Conservation (phyloP, 2,329 filamentous ascomycete species). For the Neofusicoccum kwambonambiense region DNA sequence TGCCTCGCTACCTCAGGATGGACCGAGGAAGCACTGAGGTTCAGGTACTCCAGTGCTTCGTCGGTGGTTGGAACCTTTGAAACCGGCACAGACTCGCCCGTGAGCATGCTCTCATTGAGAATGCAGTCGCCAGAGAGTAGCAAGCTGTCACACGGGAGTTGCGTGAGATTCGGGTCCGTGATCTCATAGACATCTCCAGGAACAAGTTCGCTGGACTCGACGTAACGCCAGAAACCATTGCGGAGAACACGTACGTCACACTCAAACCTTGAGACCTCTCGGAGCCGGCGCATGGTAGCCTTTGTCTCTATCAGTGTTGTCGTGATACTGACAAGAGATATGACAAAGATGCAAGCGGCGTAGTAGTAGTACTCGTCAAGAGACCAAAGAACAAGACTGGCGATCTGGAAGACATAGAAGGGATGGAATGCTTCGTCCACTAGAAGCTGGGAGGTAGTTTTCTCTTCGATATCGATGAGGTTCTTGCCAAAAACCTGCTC, state of each 20-base stretch:
- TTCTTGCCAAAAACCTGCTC: constrained; percentile 88
- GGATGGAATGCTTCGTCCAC: constrained; percentile 96
- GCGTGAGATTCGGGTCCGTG: constrained; percentile 83
- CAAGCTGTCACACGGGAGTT: constrained; percentile 90
- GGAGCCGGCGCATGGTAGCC: constrained; percentile 84
- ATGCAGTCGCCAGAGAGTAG: constrained; percentile 93
- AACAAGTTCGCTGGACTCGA: constrained; percentile 83
- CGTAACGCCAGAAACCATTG: constrained; percentile 92
- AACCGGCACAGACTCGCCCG: constrained; percentile 92
- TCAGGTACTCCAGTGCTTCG: constrained; percentile 71
- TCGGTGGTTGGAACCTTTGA: constrained; percentile 85
- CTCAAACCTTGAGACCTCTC: constrained; percentile 91
- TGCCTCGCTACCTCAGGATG: constrained; percentile 81
- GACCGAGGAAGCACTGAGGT: constrained; percentile 77
- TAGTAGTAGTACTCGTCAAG: constrained; percentile 98
- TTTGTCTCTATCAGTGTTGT: constrained; percentile 88
- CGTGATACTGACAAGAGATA: constrained; percentile 88
- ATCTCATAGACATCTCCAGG: constrained; percentile 97
- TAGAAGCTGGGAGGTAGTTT: constrained; percentile 76
- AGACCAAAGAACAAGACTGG: constrained; percentile 91
- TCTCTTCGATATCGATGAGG: constrained; percentile 89
- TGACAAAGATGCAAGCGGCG: constrained; percentile 88
- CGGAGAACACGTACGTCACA: constrained; percentile 92
- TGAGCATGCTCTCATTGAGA: constrained; percentile 99
- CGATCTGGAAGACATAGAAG: constrained; percentile 97